Evolutionary conservation across 140 eudicot species (phyloP), one percentile per base, ranked within the genome.

Genomic region (Erigeron philadelphicus): DNA sequence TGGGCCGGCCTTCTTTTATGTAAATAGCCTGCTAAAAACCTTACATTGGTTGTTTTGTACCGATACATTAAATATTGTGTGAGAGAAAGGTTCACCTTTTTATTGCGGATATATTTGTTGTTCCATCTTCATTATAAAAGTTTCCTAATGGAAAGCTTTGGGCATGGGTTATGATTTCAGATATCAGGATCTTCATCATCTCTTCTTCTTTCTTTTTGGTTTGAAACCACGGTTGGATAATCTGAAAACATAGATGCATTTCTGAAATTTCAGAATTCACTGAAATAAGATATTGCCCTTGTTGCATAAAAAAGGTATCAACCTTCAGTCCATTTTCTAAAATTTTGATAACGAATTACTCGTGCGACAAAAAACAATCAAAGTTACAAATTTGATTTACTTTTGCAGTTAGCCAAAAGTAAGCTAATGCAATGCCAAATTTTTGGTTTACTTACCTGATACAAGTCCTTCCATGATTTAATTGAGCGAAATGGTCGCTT

Each of bases 141-240:
- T 74, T 77, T 50, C 81, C 95, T 38, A 80, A 58, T 10, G 76
- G 76, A 11, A 75, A 74, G 73, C 64, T 79, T 72, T 87, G 80
- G 46, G 75, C 72, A 56, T 81, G 83, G 56, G 23, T 56, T 7
- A 89, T 60, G 23, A 89, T 78, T 47, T 82, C 84, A 0, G 89
- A 84, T 40, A 87, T 72, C 40, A 84, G 66, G 52, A 81, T 76
- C 67, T 75, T 80, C 84, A 84, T 84, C 82, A 73, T 80, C 62
- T 76, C 80, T 13, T 82, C 82, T 70, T 86, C 96, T 76, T 82
- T 81, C 79, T 86, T 84, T 75, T 83, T 81, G 61, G 66, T 75
- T 38, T 84, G 81, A 69, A 68, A 21, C 88, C 87, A 84, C 35
- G 96, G 96, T 31, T 76, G 84, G 71, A 87, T 57, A 68, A 86